A percentile compares a stretch with the other conserved stretches of the same genome.
Evolutionary conservation across 441 rosid species (phyloP).

Genomic region (Iberis amara): DNA sequence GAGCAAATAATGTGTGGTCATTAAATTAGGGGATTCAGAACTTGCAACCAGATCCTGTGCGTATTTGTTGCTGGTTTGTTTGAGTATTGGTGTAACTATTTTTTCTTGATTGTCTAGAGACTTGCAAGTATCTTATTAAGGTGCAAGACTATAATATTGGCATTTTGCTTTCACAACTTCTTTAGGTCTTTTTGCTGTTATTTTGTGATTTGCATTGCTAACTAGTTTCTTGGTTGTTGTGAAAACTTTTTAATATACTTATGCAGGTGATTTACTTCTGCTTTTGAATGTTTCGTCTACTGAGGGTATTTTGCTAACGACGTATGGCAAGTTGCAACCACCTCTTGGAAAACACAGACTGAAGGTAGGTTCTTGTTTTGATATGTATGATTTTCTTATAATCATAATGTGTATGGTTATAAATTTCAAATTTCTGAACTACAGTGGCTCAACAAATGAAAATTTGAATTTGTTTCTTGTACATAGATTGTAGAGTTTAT

Average conservation of each 20-base stretch:
- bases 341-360: conserved; percentile 93
- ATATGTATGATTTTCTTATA: too few relatives aligned
- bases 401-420: neutral
- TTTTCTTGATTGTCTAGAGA: conserved; percentile 8
- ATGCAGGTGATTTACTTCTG: conserved; percentile 71
- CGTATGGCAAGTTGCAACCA: conserved; percentile 91
- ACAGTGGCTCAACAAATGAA: neutral
- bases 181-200: conserved; percentile 7
- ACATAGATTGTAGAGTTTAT: conserved; percentile 91
- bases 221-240: neutral
- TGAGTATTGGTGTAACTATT: too few relatives aligned
- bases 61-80: too few relatives aligned
- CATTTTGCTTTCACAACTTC: conserved; percentile 15
- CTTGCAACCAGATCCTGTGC: neutral
- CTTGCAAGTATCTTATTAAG: neutral
- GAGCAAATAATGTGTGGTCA: conserved; percentile 28
- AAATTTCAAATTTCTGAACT: conserved; percentile 9
- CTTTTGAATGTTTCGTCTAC: conserved; percentile 71
- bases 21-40: neutral
- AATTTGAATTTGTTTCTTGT: conserved; percentile 23
- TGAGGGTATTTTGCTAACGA: conserved; percentile 57
- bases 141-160: conserved; percentile 5
- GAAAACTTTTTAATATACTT: conserved; percentile 3
- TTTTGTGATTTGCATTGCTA: neutral
- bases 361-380: conserved; percentile 44